Evolutionary conservation across 768 basidiomycete genomes (phyloP).

Genomic region (Amyloporia xantha): DNA sequence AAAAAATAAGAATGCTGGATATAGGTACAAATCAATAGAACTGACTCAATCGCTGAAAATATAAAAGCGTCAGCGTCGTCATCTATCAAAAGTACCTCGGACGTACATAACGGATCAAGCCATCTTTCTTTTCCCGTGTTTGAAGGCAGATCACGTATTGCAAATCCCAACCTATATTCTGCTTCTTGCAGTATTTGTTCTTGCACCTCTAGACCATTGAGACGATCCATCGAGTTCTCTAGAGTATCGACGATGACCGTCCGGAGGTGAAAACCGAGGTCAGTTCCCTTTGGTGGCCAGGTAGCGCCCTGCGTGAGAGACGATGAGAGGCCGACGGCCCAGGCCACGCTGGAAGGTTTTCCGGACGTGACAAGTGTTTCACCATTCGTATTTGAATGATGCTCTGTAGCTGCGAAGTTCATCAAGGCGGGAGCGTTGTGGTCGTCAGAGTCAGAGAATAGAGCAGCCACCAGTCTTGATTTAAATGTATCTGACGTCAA

Average conservation of each 20-base stretch:
- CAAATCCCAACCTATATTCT: conserved; percentile 76
- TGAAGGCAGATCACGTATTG: conserved; percentile 64
- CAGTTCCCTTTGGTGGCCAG: conserved; percentile 86
- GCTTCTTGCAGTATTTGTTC: conserved; percentile 45
- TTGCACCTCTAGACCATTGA: neutral
- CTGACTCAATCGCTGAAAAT: conserved; percentile 42
- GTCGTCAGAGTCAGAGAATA: conserved; percentile 72
- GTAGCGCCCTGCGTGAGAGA: conserved; percentile 64
- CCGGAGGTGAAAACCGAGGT: conserved; percentile 75
- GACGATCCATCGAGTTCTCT: conserved; percentile 25
- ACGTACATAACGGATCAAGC: conserved; percentile 77
- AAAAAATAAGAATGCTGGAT: conserved; percentile 1
- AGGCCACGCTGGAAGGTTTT: no score
- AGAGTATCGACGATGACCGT: conserved; percentile 83
- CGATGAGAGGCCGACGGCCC: conserved; percentile 56
- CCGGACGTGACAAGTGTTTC: neutral
- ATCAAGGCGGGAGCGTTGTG: conserved; percentile 8
- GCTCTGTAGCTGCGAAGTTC: neutral
- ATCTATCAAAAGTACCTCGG: neutral
- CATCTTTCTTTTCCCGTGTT: conserved; percentile 67
- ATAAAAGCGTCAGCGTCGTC: neutral
- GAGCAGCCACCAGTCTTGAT: conserved; percentile 55
- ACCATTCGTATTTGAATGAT: neutral
- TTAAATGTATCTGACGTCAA: conserved; percentile 71
- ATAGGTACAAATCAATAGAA: conserved; percentile 1